These are phyloP conservation scores for Isabelozyma rhagii DNA, from an alignment of 805 yeast genomes.

Conservation along the genomic window DNA sequence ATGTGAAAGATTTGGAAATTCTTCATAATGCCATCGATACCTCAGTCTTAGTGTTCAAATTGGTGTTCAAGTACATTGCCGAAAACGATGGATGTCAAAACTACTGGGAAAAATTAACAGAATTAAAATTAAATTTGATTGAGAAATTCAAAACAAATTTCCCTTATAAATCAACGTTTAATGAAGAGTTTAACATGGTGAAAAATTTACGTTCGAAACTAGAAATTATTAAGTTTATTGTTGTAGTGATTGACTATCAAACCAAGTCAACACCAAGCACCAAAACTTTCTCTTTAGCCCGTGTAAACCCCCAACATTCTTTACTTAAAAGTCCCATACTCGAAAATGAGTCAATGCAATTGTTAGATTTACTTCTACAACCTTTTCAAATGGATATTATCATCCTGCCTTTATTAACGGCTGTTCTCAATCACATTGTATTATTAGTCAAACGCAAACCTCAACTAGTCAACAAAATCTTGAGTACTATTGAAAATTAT, in stretches of 20 bases:
- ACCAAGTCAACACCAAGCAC: constrained; percentile 37
- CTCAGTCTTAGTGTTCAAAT: constrained; percentile 39
- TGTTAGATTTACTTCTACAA: constrained; percentile 63
- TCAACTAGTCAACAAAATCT: constrained; percentile 52
- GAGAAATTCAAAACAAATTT: constrained; percentile 55
- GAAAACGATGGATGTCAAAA: constrained; percentile 42
- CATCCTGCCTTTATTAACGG: constrained; percentile 56
- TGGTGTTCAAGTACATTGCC: constrained; percentile 44
- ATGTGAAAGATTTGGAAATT: constrained; percentile 25
- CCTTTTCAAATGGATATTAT: constrained; percentile 54
- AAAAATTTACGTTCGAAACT: constrained; percentile 58
- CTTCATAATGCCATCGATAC: constrained; percentile 32
- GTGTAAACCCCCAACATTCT: constrained; percentile 59
- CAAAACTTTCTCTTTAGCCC: constrained; percentile 45
- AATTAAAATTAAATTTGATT: constrained; percentile 58
- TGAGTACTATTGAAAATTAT: constrained; percentile 57
- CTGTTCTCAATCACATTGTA: constrained; percentile 63
- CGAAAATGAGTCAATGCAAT: constrained; percentile 67
- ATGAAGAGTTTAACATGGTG: constrained; percentile 45
- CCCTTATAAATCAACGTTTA: constrained; percentile 49
- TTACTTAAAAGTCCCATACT: constrained; percentile 52
- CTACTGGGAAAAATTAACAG: constrained; percentile 56
- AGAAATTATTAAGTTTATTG: constrained; percentile 72
- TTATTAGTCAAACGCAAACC: constrained; percentile 67
- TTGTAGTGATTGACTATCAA: constrained; percentile 42